These are phyloP conservation scores for Globisporangium apiculatum DNA, from an alignment of 352 stramenopile species.

Conservation along the genomic window DNA sequence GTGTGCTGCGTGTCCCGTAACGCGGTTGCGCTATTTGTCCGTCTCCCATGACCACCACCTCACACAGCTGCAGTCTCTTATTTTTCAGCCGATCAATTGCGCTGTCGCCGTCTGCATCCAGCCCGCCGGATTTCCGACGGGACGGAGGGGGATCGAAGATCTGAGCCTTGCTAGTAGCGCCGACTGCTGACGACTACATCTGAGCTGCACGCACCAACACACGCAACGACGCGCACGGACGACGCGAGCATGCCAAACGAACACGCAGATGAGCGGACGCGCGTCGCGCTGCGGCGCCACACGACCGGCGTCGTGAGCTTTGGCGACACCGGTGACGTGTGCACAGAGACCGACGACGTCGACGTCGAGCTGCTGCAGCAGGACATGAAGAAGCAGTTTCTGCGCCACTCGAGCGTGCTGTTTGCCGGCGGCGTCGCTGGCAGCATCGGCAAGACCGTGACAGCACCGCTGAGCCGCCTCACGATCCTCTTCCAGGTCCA, in stretches of 20 bases:
- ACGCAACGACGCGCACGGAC: too few relatives aligned
- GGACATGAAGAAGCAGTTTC: constrained; percentile 60
- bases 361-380: constrained; percentile 67
- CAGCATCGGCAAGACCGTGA: constrained; percentile 94
- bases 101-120: not conserved
- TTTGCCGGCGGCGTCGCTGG: constrained; percentile 91
- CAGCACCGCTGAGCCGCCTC: constrained; percentile 90
- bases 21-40: too few relatives aligned
- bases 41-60: not conserved
- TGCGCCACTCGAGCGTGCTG: constrained; percentile 73
- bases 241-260: constrained; percentile 4
- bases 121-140: constrained; percentile 9
- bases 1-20: too few relatives aligned
- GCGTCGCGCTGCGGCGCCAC: constrained; percentile 59
- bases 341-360: constrained; percentile 75
- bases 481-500: constrained; percentile 97
- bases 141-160: not conserved
- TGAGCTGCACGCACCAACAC: too few relatives aligned
- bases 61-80: not conserved
- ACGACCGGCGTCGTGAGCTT: constrained; percentile 80
- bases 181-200: too few relatives aligned
- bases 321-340: constrained; percentile 66
- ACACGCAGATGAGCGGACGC: constrained; percentile 15
- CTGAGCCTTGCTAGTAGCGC: not conserved
- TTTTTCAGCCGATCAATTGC: not conserved